phyloP scores from a whole-genome alignment of 2,329 filamentous ascomycete species.

The Talaromyces rugulosus region DNA sequence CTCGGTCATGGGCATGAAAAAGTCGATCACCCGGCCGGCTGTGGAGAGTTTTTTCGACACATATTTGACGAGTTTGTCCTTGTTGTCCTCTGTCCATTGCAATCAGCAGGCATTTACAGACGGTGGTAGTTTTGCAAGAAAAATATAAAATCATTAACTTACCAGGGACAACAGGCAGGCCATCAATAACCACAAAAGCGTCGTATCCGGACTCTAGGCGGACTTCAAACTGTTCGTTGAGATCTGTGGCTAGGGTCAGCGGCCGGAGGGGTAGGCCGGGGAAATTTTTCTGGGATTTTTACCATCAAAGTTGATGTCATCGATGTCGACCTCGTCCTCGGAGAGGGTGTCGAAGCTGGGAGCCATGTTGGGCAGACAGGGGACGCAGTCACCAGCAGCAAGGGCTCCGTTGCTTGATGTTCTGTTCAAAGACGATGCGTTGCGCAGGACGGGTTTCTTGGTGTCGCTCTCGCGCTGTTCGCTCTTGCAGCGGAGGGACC shows the following conservation, averaged over 20 bases:
- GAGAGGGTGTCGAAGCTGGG: slow-evolving; percentile 90
- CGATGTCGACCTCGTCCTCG: slow-evolving; percentile 84
- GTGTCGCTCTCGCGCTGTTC: slow-evolving; percentile 1
- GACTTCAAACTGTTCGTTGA: slow-evolving; percentile 91
- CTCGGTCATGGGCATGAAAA: slow-evolving; percentile 92
- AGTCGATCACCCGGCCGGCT: slow-evolving; percentile 80
- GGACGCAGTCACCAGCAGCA: slow-evolving; percentile 18
- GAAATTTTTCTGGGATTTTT: slow-evolving; percentile 14
- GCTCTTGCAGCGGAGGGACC: slow-evolving; percentile 8
- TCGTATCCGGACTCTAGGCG: slow-evolving; percentile 94
- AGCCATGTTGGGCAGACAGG: slow-evolving; percentile 65
- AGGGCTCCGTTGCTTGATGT: slow-evolving; percentile 11
- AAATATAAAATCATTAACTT: background rate
- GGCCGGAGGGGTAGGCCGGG: slow-evolving; percentile 24
- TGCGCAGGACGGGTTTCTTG: background rate
- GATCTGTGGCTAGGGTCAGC: slow-evolving; percentile 50
- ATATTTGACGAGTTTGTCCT: slow-evolving; percentile 93
- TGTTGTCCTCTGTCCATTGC: slow-evolving; percentile 66
- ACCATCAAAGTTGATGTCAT: slow-evolving; percentile 87
- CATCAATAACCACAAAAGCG: slow-evolving; percentile 93
- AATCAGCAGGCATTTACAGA: background rate
- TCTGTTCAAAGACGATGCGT: background rate
- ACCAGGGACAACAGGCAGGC: slow-evolving; percentile 69
- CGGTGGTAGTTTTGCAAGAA: background rate
- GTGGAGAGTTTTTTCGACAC: slow-evolving; percentile 86